These are phyloP conservation scores for Fagus crenata DNA, from an alignment of 306 rosid species.

Conservation along the genomic window DNA sequence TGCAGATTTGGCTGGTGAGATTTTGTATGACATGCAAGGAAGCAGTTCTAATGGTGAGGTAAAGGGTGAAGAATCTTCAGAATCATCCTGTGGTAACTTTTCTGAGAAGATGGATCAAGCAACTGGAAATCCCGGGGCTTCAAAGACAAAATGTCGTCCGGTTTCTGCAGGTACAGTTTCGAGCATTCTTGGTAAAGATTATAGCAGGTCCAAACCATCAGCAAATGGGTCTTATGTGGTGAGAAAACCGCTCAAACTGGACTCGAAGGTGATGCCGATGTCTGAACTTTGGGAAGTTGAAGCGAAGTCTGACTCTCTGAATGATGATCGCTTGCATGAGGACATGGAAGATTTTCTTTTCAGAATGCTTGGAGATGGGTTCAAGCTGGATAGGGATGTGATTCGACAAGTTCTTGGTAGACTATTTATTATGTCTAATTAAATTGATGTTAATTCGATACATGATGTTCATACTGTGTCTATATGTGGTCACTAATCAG, in stretches of 20 bases:
- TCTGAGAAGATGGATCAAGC: conserved; percentile 35
- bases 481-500: conserved; percentile 30
- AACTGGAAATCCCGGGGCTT: conserved; percentile 27
- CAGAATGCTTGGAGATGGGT: conserved; percentile 81
- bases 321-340: conserved; percentile 26
- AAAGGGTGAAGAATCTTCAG: conserved; percentile 30
- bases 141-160: conserved; percentile 45
- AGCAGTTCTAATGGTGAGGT: conserved; percentile 38
- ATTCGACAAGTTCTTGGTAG: conserved; percentile 81
- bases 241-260: conserved; percentile 54
- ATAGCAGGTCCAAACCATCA: conserved; percentile 38
- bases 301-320: conserved; percentile 23
- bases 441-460: not conserved
- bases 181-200: conserved; percentile 53
- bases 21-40: conserved; percentile 50
- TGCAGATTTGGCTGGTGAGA: conserved; percentile 59
- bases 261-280: conserved; percentile 42
- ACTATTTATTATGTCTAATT: not conserved
- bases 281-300: conserved; percentile 51
- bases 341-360: conserved; percentile 64
- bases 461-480: not conserved
- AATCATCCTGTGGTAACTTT: conserved; percentile 31
- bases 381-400: conserved; percentile 58
- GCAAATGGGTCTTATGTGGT: conserved; percentile 33
- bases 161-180: conserved; percentile 72